These are phyloP conservation scores for Talaromyces proteolyticus DNA, from an alignment of 495 filamentous ascomycete genomes.

Conservation along the genomic window DNA sequence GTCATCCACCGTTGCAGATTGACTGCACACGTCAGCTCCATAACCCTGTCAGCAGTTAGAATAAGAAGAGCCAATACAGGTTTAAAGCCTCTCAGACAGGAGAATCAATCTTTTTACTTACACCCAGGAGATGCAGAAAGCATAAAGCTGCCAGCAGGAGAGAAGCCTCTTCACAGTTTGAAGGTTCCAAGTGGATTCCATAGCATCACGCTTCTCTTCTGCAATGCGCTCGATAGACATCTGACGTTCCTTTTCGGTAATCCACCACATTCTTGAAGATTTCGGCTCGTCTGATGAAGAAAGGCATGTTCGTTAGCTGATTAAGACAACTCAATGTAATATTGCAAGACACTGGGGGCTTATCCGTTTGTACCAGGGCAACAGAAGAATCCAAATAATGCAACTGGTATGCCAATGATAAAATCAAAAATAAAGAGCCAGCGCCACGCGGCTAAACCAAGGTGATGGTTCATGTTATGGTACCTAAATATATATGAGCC, in stretches of 20 bases:
- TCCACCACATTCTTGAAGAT: neutral
- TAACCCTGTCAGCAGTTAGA: neutral
- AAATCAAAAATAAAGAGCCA: constrained; percentile 12
- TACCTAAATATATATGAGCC: neutral
- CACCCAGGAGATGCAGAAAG: neutral
- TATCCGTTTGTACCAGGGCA: constrained; percentile 8
- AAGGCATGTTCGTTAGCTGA: too few species aligned
- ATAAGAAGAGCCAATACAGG: too few species aligned
- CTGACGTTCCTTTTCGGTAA: neutral
- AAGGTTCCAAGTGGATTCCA: neutral
- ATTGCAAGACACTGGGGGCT: too few species aligned
- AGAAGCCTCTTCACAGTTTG: neutral
- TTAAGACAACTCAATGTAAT: too few species aligned
- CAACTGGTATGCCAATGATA: constrained; percentile 10
- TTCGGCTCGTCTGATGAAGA: constrained; percentile 3
- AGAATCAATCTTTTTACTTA: neutral
- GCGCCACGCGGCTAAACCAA: constrained; percentile 8
- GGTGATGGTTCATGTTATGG: constrained; percentile 2
- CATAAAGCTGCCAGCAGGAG: neutral
- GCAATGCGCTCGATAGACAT: neutral
- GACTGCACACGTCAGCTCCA: constrained; percentile 8
- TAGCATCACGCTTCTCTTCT: neutral
- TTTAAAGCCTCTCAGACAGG: too few species aligned
- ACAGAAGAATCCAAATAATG: constrained; percentile 7
- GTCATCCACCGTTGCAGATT: constrained; percentile 11